Conservation (phyloP, 495 filamentous ascomycete genomes). For the Trichoderma gamsii region DNA sequence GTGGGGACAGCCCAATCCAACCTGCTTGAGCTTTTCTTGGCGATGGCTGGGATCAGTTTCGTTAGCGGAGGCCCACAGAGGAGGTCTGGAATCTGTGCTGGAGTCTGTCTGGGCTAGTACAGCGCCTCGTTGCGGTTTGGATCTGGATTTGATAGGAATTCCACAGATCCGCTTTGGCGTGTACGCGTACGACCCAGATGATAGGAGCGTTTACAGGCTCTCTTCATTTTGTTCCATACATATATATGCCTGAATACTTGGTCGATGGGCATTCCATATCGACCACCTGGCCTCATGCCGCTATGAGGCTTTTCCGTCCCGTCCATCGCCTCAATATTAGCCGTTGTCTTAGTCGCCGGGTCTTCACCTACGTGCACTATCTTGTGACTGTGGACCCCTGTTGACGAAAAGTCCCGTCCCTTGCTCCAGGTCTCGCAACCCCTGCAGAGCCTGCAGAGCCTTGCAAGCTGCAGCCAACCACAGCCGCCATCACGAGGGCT, state of each 20-base stretch:
- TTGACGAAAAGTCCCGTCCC: neutral
- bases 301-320: neutral
- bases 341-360: neutral
- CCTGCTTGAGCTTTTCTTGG: neutral
- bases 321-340: too few species aligned
- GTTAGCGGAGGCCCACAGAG: neutral
- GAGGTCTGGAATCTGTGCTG: neutral
- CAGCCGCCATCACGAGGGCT: neutral
- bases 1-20: neutral
- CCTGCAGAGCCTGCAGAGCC: constrained; percentile 1
- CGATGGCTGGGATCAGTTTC: neutral
- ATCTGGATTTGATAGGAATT: too few species aligned
- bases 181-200: too few species aligned
- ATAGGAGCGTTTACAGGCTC: too few species aligned
- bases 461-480: constrained; percentile 6
- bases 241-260: too few species aligned
- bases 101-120: neutral
- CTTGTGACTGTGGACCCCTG: neutral
- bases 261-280: too few species aligned
- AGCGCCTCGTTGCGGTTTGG: too few species aligned
- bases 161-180: too few species aligned
- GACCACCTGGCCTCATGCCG: too few species aligned
- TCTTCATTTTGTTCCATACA: too few species aligned
- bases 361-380: neutral
- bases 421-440: neutral